Evolutionary conservation across 2,329 filamentous ascomycete species (phyloP).

Genomic region (Sclerotinia trifoliorum): DNA sequence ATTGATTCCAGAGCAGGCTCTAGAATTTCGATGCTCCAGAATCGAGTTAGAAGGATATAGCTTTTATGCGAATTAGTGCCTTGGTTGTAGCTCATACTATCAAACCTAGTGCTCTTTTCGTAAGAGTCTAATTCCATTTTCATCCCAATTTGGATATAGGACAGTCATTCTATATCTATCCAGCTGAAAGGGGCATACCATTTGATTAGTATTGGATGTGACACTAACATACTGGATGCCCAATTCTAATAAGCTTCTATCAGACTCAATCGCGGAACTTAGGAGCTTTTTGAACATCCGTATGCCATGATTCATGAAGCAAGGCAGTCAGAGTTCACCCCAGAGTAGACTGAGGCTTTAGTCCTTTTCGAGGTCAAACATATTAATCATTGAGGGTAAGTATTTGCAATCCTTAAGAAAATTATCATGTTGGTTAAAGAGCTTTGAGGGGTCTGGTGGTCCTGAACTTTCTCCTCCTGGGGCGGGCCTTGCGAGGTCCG

Average conservation of each 20-base stretch:
- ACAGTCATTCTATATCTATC: slow-evolving; percentile 3
- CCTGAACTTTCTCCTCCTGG: neutral
- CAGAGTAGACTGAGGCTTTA: neutral
- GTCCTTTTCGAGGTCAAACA: neutral
- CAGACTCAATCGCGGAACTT: neutral
- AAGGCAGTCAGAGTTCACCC: neutral
- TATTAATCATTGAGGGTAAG: neutral
- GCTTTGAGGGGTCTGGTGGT: neutral
- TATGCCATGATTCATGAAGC: neutral
- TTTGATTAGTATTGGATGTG: neutral
- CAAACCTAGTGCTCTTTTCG: neutral
- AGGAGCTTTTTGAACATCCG: neutral
- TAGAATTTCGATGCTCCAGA: too few relatives aligned
- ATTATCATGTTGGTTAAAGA: neutral
- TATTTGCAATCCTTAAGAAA: neutral
- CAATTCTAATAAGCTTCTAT: neutral
- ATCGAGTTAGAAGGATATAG: too few relatives aligned
- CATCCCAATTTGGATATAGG: neutral
- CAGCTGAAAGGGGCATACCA: neutral
- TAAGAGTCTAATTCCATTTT: neutral
- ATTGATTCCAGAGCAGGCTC: too few relatives aligned
- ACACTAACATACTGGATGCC: neutral
- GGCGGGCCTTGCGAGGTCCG: neutral
- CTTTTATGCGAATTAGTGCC: neutral
- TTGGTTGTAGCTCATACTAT: neutral